Conservation (phyloP, 768 basidiomycete species). For the Phaffia australis region DNA sequence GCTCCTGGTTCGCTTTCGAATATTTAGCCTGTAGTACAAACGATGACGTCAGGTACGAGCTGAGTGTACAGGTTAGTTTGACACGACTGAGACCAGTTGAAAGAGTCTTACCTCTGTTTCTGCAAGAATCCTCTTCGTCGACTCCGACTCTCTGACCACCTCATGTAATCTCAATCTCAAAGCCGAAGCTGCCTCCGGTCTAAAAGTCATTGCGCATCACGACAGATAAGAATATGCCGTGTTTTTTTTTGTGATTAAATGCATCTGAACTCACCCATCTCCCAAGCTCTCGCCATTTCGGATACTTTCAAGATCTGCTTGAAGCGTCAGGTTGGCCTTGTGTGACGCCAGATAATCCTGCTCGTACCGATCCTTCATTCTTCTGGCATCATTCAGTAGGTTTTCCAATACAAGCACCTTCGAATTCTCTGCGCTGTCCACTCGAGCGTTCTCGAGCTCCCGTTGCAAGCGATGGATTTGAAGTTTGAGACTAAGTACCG, state of each 20-base stretch:
- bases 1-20: constrained; percentile 39
- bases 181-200: constrained; percentile 77
- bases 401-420: constrained; percentile 78
- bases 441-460: constrained; percentile 63
- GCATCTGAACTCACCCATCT: constrained; percentile 52
- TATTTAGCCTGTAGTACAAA: too few species aligned
- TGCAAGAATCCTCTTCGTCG: constrained; percentile 54
- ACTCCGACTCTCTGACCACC: constrained; percentile 68
- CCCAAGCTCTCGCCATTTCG: constrained; percentile 70
- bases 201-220: constrained; percentile 33
- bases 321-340: constrained; percentile 65
- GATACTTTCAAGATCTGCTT: constrained; percentile 77
- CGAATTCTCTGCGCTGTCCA: constrained; percentile 45
- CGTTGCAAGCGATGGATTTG: constrained; percentile 69
- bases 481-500: constrained; percentile 51
- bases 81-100: background rate
- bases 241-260: background rate
- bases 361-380: constrained; percentile 82
- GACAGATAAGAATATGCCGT: background rate
- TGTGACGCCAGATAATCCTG: constrained; percentile 74
- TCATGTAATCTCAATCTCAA: constrained; percentile 79
- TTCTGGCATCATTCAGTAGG: constrained; percentile 76
- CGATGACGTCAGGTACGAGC: background rate
- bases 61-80: background rate
- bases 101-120: constrained; percentile 51